A percentile compares a stretch with the other conserved stretches of the same genome.
Conservation (phyloP, 352 stramenopile species). For the Pythium periplocum region DNA sequence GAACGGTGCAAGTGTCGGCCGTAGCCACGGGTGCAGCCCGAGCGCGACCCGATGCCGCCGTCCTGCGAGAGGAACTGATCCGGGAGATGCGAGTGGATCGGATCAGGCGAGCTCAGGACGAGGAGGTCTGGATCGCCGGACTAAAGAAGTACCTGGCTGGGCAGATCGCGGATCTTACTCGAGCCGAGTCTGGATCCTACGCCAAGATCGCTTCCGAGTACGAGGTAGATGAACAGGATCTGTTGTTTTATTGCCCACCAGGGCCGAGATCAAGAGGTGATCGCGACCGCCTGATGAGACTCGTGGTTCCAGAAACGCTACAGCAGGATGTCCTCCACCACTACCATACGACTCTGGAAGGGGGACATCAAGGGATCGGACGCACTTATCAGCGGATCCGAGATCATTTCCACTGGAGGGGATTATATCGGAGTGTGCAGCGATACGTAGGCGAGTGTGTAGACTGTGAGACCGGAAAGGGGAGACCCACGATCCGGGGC, state of each 20-base stretch:
- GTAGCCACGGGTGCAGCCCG: not conserved
- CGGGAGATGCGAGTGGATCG: slow-evolving; percentile 2
- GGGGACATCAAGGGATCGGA: slow-evolving; percentile 17
- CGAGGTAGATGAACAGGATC: slow-evolving; percentile 5
- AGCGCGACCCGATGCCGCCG: not conserved
- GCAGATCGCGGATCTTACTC: not conserved
- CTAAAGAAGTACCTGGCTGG: not conserved
- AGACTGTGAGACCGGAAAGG: slow-evolving; percentile 18
- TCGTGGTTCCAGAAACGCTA: slow-evolving; percentile 12
- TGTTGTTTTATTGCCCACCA: slow-evolving; percentile 7
- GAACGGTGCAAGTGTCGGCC: not conserved
- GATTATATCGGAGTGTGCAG: slow-evolving; percentile 5
- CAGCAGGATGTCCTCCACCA: slow-evolving; percentile 11
- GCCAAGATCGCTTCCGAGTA: not conserved
- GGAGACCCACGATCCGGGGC: slow-evolving; percentile 2
- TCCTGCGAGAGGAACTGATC: slow-evolving; percentile 5
- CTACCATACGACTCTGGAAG: slow-evolving; percentile 17
- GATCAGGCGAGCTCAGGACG: slow-evolving; percentile 3
- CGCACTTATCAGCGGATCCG: slow-evolving; percentile 8
- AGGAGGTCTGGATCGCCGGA: not conserved
- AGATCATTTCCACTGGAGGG: slow-evolving; percentile 10
- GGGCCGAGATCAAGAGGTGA: not conserved
- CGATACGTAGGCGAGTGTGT: slow-evolving; percentile 6
- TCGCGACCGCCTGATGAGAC: not conserved
- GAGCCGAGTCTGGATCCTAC: not conserved